Percentiles rank a stretch among this genome's conserved stretches.
phyloP scores from a whole-genome alignment of 345 rosid genomes.

The Camelina laxa region DNA sequence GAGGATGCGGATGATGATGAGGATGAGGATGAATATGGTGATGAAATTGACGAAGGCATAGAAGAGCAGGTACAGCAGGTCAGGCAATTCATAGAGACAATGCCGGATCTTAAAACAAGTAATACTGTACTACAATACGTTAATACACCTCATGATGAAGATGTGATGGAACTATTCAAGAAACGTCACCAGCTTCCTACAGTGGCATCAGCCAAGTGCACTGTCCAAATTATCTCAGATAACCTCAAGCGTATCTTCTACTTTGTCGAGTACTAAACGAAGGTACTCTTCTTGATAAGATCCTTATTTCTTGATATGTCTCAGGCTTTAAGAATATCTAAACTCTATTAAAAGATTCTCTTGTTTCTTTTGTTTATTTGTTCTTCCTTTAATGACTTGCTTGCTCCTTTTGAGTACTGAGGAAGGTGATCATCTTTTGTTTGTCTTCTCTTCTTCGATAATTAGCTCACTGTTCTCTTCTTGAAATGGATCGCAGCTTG shows the following conservation, averaged over 20 bases:
- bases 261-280: background rate
- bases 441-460: background rate
- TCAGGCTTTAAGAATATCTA: background rate
- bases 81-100: background rate
- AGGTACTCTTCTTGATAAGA: background rate
- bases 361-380: background rate
- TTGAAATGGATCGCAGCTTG: background rate
- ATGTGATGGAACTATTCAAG: background rate
- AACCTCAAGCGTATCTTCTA: background rate
- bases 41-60: background rate
- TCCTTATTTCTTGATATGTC: background rate
- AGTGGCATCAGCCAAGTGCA: background rate
- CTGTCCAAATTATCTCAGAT: background rate
- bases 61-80: background rate
- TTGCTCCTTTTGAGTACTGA: background rate
- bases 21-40: background rate
- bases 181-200: background rate
- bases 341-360: background rate
- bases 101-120: conserved; percentile 8
- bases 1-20: background rate
- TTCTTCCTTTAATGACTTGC: background rate
- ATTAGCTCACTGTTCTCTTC: background rate
- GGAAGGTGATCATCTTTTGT: background rate
- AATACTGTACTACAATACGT: background rate
- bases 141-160: background rate